Evolutionary conservation across 768 basidiomycete genomes (phyloP), one percentile per base, ranked within the genome.

Genomic region (Serendipita sp.): DNA sequence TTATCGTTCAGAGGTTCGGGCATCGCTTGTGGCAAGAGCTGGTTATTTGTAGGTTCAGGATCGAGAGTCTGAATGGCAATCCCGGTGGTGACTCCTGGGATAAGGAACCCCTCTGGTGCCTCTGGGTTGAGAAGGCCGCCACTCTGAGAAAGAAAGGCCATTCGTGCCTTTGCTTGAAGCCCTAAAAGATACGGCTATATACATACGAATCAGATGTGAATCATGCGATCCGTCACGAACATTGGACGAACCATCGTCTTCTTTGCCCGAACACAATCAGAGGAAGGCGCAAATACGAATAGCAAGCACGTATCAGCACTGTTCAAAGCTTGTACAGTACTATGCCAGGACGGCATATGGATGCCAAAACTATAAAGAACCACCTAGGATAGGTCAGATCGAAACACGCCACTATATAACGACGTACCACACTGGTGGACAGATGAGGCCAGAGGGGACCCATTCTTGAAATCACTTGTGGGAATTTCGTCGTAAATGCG

Each of bases 361-460:
- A 60, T 60, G 16, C 55, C 55, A 60, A 60, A 60, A 29, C 55
- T 37, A 3, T 60, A 60, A n/a, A 60, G 33, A 10, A 60, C 55
- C 27, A 60, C 55, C 55, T 60, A 3, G 33, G 29, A n/a, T 8
- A 11, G 8, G 18, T 60, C 16, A 60, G 55, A 60, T 37, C n/a
- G 33, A n/a, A 29, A 50, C 16, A 10, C 27, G 55, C 10, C 8
- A 52, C 13, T 40, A 23, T 2, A 23, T 52, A 6, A 36, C 16
- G 11, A 34, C 55, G 3, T 60, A 60, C 55, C 55, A 60, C 34
- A 29, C 27, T 27, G n/a, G 55, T 60, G n/a, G 33, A 60, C 55
- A 60, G 55, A 31, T 60, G 55, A n/a, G 55, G 55, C 55, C 55
- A 60, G 4, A 60, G 8, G 8, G 36, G 55, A 8, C 55, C 36